Percentiles rank a stretch among this genome's conserved stretches.
Conservation (phyloP, 225 moss, liverwort and hornwort genomes). For the Pleurozium schreberi region DNA sequence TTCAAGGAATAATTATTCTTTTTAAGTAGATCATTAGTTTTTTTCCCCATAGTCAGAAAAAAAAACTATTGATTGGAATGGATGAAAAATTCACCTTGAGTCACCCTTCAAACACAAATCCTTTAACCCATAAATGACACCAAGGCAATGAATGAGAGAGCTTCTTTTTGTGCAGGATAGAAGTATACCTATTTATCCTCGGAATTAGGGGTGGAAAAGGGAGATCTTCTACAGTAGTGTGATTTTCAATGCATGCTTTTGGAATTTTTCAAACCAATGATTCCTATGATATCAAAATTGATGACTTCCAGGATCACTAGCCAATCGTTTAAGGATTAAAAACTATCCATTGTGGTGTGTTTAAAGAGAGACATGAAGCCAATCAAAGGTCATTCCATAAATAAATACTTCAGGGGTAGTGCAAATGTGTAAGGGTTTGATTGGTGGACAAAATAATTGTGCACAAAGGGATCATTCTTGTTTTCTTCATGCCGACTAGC, state of each 20-base stretch:
- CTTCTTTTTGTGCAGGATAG: too few species aligned
- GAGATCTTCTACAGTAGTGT: too few species aligned
- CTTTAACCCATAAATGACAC: too few species aligned
- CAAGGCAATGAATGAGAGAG: too few species aligned
- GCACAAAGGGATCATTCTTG: background rate
- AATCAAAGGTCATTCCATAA: background rate
- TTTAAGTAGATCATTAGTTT: background rate
- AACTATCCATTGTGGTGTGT: too few species aligned
- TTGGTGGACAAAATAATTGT: background rate
- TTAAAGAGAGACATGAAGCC: background rate
- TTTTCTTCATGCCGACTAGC: background rate
- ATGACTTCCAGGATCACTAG: too few species aligned
- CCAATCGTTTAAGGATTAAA: background rate
- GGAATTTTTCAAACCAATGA: too few species aligned
- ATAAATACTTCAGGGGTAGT: background rate
- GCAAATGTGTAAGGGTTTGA: background rate
- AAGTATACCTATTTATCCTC: too few species aligned
- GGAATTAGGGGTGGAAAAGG: too few species aligned
- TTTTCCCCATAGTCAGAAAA: background rate
- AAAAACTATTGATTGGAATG: background rate
- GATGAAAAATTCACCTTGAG: background rate
- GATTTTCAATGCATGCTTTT: too few species aligned
- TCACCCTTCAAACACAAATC: background rate
- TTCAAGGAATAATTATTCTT: background rate
- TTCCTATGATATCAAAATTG: too few species aligned